Conservation (phyloP, 192 early-diverging fungal species). For the Coemansia sp. region DNA sequence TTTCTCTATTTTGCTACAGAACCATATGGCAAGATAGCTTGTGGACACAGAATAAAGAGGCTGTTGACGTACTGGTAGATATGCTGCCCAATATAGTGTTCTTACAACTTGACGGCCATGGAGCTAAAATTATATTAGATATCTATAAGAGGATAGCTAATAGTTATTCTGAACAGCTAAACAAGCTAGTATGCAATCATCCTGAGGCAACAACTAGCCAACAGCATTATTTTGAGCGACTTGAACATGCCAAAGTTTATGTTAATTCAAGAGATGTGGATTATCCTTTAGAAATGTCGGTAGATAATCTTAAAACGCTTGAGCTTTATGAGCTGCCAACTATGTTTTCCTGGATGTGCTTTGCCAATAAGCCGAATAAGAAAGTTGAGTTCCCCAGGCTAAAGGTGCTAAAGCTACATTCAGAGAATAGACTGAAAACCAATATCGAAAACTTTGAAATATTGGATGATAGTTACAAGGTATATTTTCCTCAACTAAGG, state of each 20-base stretch:
- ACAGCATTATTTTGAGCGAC: not conserved
- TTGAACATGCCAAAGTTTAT: not conserved
- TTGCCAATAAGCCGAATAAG: too few species aligned
- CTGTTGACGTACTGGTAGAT: not conserved
- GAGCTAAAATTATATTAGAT: too few species aligned
- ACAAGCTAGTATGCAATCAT: not conserved
- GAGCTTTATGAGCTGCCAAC: too few species aligned
- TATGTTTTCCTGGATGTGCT: too few species aligned
- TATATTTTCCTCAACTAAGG: not conserved
- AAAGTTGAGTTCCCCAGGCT: too few species aligned
- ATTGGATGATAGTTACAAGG: not conserved
- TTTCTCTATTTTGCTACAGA: too few species aligned
- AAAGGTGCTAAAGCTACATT: too few species aligned
- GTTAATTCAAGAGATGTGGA: too few species aligned
- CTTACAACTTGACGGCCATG: not conserved
- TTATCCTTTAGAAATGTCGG: too few species aligned
- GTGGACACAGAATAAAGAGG: not conserved
- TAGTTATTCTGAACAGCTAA: not conserved
- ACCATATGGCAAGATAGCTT: not conserved
- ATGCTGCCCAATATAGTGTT: not conserved
- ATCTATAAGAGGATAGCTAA: not conserved
- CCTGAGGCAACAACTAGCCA: not conserved
- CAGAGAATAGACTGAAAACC: too few species aligned
- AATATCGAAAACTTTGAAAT: too few species aligned
- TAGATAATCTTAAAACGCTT: too few species aligned